phyloP scores from a whole-genome alignment of 305 asterid species.

The Rubia occidens region DNA sequence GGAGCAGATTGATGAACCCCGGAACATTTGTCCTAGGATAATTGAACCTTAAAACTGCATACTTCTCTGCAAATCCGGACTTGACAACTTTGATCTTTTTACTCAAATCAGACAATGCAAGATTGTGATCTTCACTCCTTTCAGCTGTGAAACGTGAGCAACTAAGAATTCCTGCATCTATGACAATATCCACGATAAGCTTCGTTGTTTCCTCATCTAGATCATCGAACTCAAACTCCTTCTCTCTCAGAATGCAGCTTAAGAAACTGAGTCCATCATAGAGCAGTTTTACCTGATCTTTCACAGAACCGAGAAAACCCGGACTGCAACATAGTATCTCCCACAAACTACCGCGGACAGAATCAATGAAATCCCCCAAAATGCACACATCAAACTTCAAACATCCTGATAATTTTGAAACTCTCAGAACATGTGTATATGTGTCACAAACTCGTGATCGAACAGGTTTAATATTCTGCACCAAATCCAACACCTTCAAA shows the following conservation, averaged over 20 bases:
- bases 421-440: background rate
- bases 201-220: background rate
- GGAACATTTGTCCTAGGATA: constrained; percentile 7
- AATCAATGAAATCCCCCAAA: background rate
- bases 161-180: constrained; percentile 3
- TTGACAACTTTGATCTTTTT: background rate
- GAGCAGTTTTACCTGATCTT: background rate
- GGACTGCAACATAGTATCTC: background rate
- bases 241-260: background rate
- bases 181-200: background rate
- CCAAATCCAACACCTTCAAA: background rate
- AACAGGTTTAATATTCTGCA: constrained; percentile 9
- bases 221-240: background rate
- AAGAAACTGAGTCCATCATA: constrained; percentile 8
- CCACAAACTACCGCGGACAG: constrained; percentile 3
- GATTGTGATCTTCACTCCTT: background rate
- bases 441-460: background rate
- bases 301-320: background rate
- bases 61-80: background rate
- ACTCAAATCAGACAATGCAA: background rate
- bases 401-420: background rate
- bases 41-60: background rate
- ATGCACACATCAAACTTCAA: background rate
- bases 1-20: background rate
- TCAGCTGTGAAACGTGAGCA: background rate